These are phyloP conservation scores for Zychaea mexicana DNA, from an alignment of 371 early-diverging fungal species.

Conservation along the genomic window DNA sequence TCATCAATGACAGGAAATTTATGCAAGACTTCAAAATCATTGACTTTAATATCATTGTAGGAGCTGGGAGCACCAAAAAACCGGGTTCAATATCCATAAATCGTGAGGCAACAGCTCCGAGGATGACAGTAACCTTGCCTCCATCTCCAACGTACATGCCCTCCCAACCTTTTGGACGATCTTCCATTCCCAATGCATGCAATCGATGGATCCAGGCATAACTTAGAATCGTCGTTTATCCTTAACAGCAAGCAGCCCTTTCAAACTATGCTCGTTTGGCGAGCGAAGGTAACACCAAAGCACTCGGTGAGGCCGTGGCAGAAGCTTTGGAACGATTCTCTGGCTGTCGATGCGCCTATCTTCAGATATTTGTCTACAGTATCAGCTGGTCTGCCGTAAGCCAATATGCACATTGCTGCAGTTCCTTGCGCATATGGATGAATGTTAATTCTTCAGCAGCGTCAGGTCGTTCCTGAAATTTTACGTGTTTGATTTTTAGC, in stretches of 20 bases:
- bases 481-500: background rate
- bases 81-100: background rate
- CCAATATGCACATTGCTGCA: background rate
- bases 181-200: slow-evolving; percentile 6
- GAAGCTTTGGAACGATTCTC: background rate
- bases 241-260: background rate
- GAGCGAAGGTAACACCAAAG: background rate
- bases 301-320: background rate
- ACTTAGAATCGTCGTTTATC: background rate
- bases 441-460: background rate
- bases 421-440: background rate
- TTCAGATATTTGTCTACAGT: background rate
- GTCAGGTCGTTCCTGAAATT: background rate
- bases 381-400: background rate
- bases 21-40: too few relatives aligned
- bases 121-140: background rate
- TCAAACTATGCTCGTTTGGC: background rate
- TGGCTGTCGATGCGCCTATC: background rate
- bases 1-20: background rate
- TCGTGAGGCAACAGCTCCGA: background rate
- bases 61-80: background rate
- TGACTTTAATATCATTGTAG: background rate
- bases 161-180: background rate
- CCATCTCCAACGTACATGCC: background rate
- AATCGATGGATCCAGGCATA: background rate